Percentiles rank a stretch among this genome's conserved stretches.
phyloP scores from a whole-genome alignment of 768 basidiomycete species.

The Cystoderma amianthinum region DNA sequence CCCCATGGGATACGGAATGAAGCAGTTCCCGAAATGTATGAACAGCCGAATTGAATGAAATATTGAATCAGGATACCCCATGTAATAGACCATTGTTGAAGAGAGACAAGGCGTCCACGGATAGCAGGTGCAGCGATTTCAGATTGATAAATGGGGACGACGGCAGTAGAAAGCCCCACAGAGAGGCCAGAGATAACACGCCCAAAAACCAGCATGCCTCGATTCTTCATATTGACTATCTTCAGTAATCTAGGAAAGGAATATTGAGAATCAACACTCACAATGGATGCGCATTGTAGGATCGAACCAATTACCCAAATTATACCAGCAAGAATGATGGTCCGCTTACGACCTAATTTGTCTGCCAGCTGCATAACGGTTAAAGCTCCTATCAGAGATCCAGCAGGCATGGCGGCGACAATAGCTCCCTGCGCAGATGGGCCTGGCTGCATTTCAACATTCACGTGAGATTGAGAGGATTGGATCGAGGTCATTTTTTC shows the following conservation, averaged over 20 bases:
- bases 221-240: conserved; percentile 33
- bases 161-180: conserved; percentile 58
- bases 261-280: conserved; percentile 8
- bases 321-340: conserved; percentile 57
- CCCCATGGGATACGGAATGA: conserved; percentile 82
- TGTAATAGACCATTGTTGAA: conserved; percentile 78
- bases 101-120: conserved; percentile 68
- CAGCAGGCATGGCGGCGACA: conserved; percentile 75
- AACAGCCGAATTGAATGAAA: conserved; percentile 72
- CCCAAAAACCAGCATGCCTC: conserved; percentile 69
- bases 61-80: conserved; percentile 77
- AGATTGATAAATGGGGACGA: conserved; percentile 72
- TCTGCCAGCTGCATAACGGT: conserved; percentile 60
- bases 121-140: conserved; percentile 68
- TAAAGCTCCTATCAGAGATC: conserved; percentile 62
- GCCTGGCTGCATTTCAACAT: conserved; percentile 27
- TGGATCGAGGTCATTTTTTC: conserved; percentile 3
- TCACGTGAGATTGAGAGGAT: not conserved
- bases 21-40: conserved; percentile 60
- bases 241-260: conserved; percentile 3
- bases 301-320: conserved; percentile 71
- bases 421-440: conserved; percentile 63
- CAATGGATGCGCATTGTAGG: conserved; percentile 57
- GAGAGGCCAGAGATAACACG: conserved; percentile 64
- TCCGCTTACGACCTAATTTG: conserved; percentile 55